Evolutionary conservation across 176 grass and related monocot genomes (phyloP).

Genomic region (Triticum urartu): DNA sequence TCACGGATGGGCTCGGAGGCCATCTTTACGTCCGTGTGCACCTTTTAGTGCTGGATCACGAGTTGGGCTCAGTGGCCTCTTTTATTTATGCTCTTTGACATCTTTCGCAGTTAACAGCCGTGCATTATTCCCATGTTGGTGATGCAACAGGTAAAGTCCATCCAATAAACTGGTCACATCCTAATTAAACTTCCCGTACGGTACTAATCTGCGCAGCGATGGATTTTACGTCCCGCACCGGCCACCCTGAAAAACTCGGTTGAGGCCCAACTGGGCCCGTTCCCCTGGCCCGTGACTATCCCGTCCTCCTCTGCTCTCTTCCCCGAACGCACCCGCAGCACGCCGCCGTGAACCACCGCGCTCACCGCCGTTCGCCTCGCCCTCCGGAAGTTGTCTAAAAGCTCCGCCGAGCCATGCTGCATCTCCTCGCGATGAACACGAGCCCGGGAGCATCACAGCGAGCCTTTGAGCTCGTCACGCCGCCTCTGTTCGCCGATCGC

Average conservation of each 20-base stretch:
- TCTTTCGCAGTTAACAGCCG: background rate
- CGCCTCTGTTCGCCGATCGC: no score
- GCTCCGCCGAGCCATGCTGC: no score
- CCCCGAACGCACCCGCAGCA: no score
- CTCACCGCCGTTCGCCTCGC: no score
- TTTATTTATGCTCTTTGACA: no score
- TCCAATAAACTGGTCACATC: background rate
- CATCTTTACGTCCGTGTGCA: background rate
- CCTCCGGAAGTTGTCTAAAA: no score
- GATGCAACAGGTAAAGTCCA: background rate
- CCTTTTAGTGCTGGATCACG: background rate
- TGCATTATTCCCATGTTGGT: background rate
- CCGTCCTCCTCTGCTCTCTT: no score
- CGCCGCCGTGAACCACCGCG: no score
- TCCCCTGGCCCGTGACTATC: background rate
- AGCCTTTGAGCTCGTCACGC: no score
- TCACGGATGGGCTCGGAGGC: background rate
- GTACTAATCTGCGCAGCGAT: background rate
- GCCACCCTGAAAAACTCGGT: background rate
- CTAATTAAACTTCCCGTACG: background rate
- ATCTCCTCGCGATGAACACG: no score
- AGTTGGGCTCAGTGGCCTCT: no score
- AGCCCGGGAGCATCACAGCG: no score
- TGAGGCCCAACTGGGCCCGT: background rate
- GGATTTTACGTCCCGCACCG: background rate